Evolutionary conservation across 2,329 filamentous ascomycete genomes (phyloP).

Genomic region (Cladosporium sp.): DNA sequence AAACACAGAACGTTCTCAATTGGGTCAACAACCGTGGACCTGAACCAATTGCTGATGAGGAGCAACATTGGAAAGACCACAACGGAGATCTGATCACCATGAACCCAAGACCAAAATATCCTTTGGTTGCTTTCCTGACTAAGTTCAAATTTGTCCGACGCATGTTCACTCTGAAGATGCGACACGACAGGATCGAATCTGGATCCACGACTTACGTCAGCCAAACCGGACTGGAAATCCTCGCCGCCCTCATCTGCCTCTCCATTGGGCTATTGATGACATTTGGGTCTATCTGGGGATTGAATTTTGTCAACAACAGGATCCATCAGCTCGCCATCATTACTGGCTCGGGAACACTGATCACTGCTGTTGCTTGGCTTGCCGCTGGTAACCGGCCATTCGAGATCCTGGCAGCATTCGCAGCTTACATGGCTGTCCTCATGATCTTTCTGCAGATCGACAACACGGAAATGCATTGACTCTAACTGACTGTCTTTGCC

Average conservation of each 20-base stretch:
- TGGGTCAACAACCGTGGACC: not conserved
- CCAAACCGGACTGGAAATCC: conserved; percentile 8
- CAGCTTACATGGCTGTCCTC: conserved; percentile 18
- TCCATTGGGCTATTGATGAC: conserved; percentile 10
- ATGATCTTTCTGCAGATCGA: conserved; percentile 13
- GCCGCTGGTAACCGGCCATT: conserved; percentile 15
- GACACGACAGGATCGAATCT: not conserved
- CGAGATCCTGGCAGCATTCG: conserved; percentile 16
- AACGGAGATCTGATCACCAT: conserved; percentile 15
- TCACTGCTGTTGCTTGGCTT: conserved; percentile 11
- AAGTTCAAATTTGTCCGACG: not conserved
- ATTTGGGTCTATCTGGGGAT: conserved; percentile 16
- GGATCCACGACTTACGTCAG: conserved; percentile 8
- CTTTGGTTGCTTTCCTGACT: conserved; percentile 2
- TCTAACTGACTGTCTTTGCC: too few relatives aligned
- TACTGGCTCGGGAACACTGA: conserved; percentile 8
- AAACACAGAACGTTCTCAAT: not conserved
- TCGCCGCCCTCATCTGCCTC: conserved; percentile 8
- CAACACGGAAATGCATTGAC: too few relatives aligned
- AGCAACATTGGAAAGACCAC: conserved; percentile 10
- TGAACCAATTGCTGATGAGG: conserved; percentile 3
- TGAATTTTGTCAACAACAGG: conserved; percentile 12
- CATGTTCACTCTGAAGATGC: not conserved
- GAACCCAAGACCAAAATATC: conserved; percentile 8
- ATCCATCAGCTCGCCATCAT: conserved; percentile 13